These are phyloP conservation scores for Pseudogymnoascus destructans DNA, from an alignment of 2,329 filamentous ascomycete species.

Conservation along the genomic window DNA sequence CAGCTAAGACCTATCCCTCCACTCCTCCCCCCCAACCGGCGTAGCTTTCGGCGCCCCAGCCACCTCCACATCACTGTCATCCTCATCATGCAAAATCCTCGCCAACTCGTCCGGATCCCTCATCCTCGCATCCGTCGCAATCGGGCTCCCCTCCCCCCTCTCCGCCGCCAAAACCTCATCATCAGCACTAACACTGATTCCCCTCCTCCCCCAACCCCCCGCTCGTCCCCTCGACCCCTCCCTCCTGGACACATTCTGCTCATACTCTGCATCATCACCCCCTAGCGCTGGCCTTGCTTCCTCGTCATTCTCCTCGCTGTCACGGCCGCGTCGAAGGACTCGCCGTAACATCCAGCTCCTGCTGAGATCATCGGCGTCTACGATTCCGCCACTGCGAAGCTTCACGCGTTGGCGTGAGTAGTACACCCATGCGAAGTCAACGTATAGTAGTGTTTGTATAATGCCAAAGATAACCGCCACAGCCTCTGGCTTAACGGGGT, in stretches of 20 bases:
- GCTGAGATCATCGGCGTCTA: slow-evolving; percentile 78
- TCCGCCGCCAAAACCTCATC: slow-evolving; percentile 43
- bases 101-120: slow-evolving; percentile 53
- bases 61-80: slow-evolving; percentile 27
- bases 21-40: background rate
- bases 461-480: slow-evolving; percentile 76
- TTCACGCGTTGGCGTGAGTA: slow-evolving; percentile 88
- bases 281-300: slow-evolving; percentile 18
- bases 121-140: slow-evolving; percentile 47
- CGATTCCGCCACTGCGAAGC: slow-evolving; percentile 73
- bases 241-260: background rate
- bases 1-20: background rate
- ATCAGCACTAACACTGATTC: slow-evolving; percentile 54
- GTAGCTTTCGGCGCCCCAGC: background rate
- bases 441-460: slow-evolving; percentile 77
- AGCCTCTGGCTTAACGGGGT: slow-evolving; percentile 53
- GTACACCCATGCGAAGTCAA: slow-evolving; percentile 96
- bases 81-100: slow-evolving; percentile 43
- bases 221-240: slow-evolving; percentile 11
- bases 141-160: slow-evolving; percentile 35
- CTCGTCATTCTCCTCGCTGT: slow-evolving; percentile 15
- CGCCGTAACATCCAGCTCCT: slow-evolving; percentile 73
- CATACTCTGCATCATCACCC: slow-evolving; percentile 18
- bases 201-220: slow-evolving; percentile 44
- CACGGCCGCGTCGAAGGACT: slow-evolving; percentile 49